phyloP scores from a whole-genome alignment of 176 grass and related monocot genomes.

The Stipa capillata region DNA sequence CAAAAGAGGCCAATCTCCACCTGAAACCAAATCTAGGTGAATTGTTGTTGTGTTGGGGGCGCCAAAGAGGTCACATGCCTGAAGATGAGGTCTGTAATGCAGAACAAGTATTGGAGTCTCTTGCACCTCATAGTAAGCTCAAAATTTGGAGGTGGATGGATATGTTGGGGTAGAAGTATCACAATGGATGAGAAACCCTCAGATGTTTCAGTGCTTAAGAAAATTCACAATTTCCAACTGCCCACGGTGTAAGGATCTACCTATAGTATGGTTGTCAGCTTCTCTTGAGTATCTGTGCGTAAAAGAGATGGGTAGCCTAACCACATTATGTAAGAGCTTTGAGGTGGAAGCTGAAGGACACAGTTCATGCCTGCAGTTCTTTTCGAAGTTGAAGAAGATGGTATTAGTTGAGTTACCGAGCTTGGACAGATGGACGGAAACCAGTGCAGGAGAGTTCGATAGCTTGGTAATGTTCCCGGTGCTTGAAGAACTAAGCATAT shows the following conservation, averaged over 20 bases:
- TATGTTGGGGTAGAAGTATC: background rate
- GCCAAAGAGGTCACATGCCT: background rate
- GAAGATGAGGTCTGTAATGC: background rate
- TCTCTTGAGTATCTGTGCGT: background rate
- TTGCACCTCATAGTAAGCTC: background rate
- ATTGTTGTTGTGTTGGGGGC: background rate
- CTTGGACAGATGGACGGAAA: background rate
- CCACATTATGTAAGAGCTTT: background rate
- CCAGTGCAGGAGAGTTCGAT: background rate
- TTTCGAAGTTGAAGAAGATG: background rate
- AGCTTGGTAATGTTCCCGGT: background rate
- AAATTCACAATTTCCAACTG: background rate
- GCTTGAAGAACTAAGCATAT: background rate
- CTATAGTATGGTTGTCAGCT: background rate
- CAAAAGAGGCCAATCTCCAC: background rate
- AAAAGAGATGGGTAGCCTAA: accelerated
- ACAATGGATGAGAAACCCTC: background rate
- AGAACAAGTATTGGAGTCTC: background rate
- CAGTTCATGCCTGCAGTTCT: too few relatives aligned
- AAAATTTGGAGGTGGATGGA: background rate
- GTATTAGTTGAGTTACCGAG: accelerated
- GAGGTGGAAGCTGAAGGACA: background rate
- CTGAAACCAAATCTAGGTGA: background rate
- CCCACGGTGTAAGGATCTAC: background rate
- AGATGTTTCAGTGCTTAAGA: background rate